These are phyloP conservation scores for Diplodia intermedia DNA, from an alignment of 2,329 filamentous ascomycete species.

Conservation along the genomic window DNA sequence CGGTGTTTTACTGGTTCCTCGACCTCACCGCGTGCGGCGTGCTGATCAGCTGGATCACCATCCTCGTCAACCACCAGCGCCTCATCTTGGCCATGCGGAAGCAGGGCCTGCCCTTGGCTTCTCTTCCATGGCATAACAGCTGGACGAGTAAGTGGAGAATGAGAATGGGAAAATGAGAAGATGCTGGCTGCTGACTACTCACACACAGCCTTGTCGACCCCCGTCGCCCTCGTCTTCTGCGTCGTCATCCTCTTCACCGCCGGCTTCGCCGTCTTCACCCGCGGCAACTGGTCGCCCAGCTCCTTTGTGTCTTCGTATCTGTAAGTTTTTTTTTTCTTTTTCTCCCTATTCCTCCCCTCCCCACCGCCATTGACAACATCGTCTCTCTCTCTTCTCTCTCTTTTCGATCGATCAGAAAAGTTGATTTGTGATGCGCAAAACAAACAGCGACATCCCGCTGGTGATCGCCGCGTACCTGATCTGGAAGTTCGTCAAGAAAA, in stretches of 20 bases:
- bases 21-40: slow-evolving; percentile 68
- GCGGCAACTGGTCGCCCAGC: slow-evolving; percentile 39
- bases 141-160: slow-evolving; percentile 57
- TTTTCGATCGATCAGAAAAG: too few species aligned
- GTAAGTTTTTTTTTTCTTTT: neutral
- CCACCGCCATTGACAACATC: too few species aligned
- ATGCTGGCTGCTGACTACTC: slow-evolving; percentile 69
- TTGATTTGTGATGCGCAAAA: too few species aligned
- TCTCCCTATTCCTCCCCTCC: too few species aligned
- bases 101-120: slow-evolving; percentile 52
- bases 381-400: too few species aligned
- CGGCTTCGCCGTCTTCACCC: slow-evolving; percentile 41
- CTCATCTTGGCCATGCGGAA: slow-evolving; percentile 56
- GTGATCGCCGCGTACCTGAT: slow-evolving; percentile 17
- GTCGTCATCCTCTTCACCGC: slow-evolving; percentile 41
- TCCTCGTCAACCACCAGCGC: slow-evolving; percentile 57
- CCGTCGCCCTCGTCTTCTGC: slow-evolving; percentile 41
- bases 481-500: slow-evolving; percentile 31
- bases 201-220: slow-evolving; percentile 40
- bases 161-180: slow-evolving; percentile 39
- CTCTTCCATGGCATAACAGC: slow-evolving; percentile 47
- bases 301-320: slow-evolving; percentile 47
- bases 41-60: slow-evolving; percentile 60
- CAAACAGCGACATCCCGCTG: slow-evolving; percentile 20
- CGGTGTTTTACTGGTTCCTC: slow-evolving; percentile 71